Evolutionary conservation across 768 basidiomycete species (phyloP), one percentile per base, ranked within the genome.

Genomic region (Panellus pusillus): DNA sequence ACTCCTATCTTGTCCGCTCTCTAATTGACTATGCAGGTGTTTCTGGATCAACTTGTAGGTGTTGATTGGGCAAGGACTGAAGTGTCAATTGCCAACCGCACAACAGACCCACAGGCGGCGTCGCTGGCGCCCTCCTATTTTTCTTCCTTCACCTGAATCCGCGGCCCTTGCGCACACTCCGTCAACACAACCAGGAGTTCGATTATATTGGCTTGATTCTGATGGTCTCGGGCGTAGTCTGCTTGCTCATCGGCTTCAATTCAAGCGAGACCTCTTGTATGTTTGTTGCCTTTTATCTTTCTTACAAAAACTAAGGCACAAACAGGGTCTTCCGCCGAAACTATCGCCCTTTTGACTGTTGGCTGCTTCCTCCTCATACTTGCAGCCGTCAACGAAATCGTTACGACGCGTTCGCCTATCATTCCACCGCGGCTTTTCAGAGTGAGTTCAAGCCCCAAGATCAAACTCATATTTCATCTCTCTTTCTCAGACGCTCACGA

Each of bases 101-200:
- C 40, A 48, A 9, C 44, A 89, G 89, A 37, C 90, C 90, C 1
- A 89, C 86, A 0, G 89, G 87, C 19, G 89, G 86, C 39, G 59
- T 86, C 28, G 85, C 86, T 6, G 81, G 76, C 19, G 70, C 58
- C 1, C 61, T 89, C 32, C 71, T 92, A 4, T 88, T 90, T 63
- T 76, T 81, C 65, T 91, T 87, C 75, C 77, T 92, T 36, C 86
- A 90, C 60, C 74, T 91, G n/a, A 91, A 91, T 61, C 88, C 90
- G 1, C 86, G 82, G 50, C 74, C 81, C 50, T 79, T 79, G 8
- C 79, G 76, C 50, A 73, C 84, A 0, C 66, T 89, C 41, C 72
- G 69, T 13, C 68, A 87, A 50, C 84, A 91, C 64, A 58, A 80
- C n/a, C 58, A 64, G 8, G 81, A 86, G 45, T 88, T 92, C 55